These are phyloP conservation scores for Fusarium sp. DNA, from an alignment of 2,329 filamentous ascomycete species.

Conservation along the genomic window DNA sequence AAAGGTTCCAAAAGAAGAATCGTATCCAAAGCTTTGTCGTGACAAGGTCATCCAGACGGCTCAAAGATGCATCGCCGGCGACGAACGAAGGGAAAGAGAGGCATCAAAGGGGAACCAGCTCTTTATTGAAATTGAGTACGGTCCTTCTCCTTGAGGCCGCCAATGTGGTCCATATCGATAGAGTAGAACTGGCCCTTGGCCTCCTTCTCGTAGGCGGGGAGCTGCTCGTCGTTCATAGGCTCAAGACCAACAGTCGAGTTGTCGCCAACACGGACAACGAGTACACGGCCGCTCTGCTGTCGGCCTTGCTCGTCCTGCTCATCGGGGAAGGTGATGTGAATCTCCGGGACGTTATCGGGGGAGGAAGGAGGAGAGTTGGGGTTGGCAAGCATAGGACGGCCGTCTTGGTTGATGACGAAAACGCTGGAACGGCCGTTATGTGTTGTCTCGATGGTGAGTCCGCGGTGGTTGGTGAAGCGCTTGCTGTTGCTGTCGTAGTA, in stretches of 20 bases:
- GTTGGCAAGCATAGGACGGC: constrained; percentile 79
- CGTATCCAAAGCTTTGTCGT: constrained; percentile 44
- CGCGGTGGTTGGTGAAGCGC: constrained; percentile 65
- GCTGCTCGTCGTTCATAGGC: constrained; percentile 81
- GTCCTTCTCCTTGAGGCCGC: constrained; percentile 93
- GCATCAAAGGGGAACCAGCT: constrained; percentile 26
- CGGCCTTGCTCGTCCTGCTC: constrained; percentile 90
- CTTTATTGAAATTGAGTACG: constrained; percentile 56
- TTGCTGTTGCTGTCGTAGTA: constrained; percentile 72
- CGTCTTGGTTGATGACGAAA: constrained; percentile 83
- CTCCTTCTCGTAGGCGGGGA: constrained; percentile 91
- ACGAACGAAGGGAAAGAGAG: constrained; percentile 37
- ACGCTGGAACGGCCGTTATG: constrained; percentile 74
- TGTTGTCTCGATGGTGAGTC: constrained; percentile 70
- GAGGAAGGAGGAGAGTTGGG: constrained; percentile 81
- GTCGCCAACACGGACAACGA: constrained; percentile 92
- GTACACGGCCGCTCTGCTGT: constrained; percentile 85
- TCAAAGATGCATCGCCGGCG: constrained; percentile 46
- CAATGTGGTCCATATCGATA: constrained; percentile 93
- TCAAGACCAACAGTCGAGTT: constrained; percentile 87
- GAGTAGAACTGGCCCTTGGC: constrained; percentile 87
- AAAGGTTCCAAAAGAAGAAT: constrained; percentile 32
- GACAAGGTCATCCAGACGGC: constrained; percentile 47
- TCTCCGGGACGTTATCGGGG: constrained; percentile 90
- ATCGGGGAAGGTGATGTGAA: constrained; percentile 97